Percentiles rank a stretch among this genome's conserved stretches.
Conservation (phyloP, 2,329 filamentous ascomycete genomes). For the Cercospora sp. region DNA sequence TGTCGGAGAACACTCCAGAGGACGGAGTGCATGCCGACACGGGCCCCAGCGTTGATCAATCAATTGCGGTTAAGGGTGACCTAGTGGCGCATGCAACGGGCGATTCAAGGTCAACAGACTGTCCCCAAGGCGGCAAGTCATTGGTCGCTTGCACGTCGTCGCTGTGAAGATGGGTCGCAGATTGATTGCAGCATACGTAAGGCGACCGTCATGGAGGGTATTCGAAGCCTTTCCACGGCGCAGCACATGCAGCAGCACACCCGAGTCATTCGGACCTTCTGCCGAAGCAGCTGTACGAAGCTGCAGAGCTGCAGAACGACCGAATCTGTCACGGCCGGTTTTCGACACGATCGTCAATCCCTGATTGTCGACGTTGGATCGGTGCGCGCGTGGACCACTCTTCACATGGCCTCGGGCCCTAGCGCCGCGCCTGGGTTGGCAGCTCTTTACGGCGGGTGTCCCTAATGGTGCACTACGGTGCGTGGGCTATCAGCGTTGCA, state of each 20-base stretch:
- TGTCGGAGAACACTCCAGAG: constrained; percentile 5
- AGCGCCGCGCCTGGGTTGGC: background rate
- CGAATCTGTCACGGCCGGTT: background rate
- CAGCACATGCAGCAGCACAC: background rate
- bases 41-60: background rate
- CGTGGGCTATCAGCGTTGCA: background rate
- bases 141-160: background rate
- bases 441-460: background rate
- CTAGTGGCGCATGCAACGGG: constrained; percentile 1
- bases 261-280: background rate
- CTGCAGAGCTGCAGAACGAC: constrained; percentile 1
- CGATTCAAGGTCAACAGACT: background rate
- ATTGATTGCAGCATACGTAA: background rate
- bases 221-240: background rate
- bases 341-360: background rate
- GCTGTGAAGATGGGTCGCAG: constrained; percentile 4
- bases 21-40: background rate
- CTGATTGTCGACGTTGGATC: background rate
- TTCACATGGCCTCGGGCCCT: background rate
- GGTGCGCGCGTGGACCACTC: background rate
- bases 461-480: background rate
- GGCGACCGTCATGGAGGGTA: background rate
- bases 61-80: background rate
- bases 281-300: background rate
- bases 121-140: background rate